A percentile compares a stretch with the other conserved stretches of the same genome.
Evolutionary conservation across 208 protist species (phyloP).

Genomic region (Leishmania arabica): DNA sequence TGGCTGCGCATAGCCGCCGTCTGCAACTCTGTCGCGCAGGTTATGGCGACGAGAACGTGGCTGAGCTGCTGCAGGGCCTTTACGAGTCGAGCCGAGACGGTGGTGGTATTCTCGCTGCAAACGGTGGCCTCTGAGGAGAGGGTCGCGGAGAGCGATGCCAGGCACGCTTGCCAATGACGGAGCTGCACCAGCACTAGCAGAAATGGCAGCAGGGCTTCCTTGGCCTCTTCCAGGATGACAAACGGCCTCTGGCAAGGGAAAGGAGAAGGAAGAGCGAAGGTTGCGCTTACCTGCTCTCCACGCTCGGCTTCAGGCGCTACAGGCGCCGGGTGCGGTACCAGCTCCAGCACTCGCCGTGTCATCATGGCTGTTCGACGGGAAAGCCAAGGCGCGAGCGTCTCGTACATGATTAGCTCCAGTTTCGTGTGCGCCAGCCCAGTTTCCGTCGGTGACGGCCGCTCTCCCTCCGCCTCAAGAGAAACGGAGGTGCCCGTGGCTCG

Average conservation of each 20-base stretch:
- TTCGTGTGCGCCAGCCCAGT: background rate
- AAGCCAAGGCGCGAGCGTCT: conserved; percentile 8
- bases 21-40: conserved; percentile 19
- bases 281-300: background rate
- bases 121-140: background rate
- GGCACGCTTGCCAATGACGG: conserved; percentile 22
- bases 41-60: conserved; percentile 15
- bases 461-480: background rate
- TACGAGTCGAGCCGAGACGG: background rate
- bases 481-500: background rate
- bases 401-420: conserved; percentile 13
- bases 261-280: background rate
- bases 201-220: conserved; percentile 15
- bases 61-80: conserved; percentile 19
- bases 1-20: conserved; percentile 19
- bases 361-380: conserved; percentile 15
- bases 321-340: conserved; percentile 1
- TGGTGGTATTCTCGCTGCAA: background rate
- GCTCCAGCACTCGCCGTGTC: conserved; percentile 17
- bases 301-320: background rate
- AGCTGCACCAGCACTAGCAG: conserved; percentile 23
- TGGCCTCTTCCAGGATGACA: conserved; percentile 1
- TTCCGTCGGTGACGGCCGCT: background rate
- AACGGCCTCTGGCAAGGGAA: background rate
- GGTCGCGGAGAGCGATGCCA: background rate